phyloP scores from a whole-genome alignment of 2,329 filamentous ascomycete species.

The Sclerotinia subarctica region DNA sequence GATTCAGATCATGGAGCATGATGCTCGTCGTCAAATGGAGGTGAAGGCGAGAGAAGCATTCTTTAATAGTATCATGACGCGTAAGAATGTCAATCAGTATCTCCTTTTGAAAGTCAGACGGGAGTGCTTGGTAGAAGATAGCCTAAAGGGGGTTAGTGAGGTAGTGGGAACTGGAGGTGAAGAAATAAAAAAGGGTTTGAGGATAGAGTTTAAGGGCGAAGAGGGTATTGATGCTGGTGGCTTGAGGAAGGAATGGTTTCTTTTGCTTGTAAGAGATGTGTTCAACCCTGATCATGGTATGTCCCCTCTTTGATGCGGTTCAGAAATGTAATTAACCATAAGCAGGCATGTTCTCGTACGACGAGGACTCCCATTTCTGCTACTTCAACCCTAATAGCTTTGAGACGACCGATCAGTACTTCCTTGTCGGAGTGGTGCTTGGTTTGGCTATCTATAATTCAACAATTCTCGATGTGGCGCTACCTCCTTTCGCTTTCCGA shows the following conservation, averaged over 20 bases:
- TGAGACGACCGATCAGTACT: slow-evolving; percentile 88
- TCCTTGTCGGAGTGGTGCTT: slow-evolving; percentile 81
- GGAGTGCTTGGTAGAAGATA: slow-evolving; percentile 86
- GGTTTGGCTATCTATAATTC: slow-evolving; percentile 94
- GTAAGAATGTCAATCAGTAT: slow-evolving; percentile 71
- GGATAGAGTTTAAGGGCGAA: slow-evolving; percentile 82
- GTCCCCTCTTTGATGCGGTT: slow-evolving; percentile 35
- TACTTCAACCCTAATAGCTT: slow-evolving; percentile 92
- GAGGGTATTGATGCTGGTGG: slow-evolving; percentile 90
- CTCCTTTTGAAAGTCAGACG: slow-evolving; percentile 73
- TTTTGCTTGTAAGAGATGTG: slow-evolving; percentile 81
- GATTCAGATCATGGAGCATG: slow-evolving; percentile 84
- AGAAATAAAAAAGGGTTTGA: slow-evolving; percentile 85
- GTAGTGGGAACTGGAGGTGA: slow-evolving; percentile 76
- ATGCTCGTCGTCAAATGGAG: slow-evolving; percentile 86
- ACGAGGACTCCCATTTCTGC: slow-evolving; percentile 84
- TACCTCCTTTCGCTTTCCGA: slow-evolving; percentile 85
- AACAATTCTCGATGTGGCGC: slow-evolving; percentile 82
- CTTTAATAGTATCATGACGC: slow-evolving; percentile 80
- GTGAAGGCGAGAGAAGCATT: slow-evolving; percentile 84
- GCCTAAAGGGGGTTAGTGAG: slow-evolving; percentile 78
- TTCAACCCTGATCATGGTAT: slow-evolving; percentile 87
- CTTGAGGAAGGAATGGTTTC: slow-evolving; percentile 90
- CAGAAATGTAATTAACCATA: slow-evolving; percentile 23
- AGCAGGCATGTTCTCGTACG: slow-evolving; percentile 84